Evolutionary conservation across 257 asterid genomes (phyloP).

Genomic region (Paulownia fortunei): DNA sequence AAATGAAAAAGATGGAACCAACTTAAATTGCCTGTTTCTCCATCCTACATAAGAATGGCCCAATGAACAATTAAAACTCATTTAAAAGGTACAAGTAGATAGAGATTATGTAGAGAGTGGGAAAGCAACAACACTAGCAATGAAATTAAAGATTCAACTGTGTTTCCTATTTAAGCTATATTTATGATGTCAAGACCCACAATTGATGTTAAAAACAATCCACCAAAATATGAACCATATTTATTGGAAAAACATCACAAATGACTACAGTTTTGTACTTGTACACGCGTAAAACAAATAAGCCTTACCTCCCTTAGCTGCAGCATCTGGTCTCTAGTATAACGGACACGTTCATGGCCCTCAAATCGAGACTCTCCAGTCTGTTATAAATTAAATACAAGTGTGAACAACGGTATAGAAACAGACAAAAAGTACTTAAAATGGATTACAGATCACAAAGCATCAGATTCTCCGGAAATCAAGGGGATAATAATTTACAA

Average conservation of each 20-base stretch:
- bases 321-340: slow-evolving; percentile 80
- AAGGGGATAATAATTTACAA: background rate
- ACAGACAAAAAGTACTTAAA: background rate
- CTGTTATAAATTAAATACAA: slow-evolving; percentile 45
- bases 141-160: background rate
- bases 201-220: slow-evolving; percentile 10
- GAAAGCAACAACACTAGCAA: background rate
- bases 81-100: background rate
- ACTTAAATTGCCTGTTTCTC: background rate
- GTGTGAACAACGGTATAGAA: slow-evolving; percentile 15
- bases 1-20: background rate
- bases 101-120: slow-evolving; percentile 8
- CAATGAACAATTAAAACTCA: background rate
- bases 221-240: background rate
- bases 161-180: background rate
- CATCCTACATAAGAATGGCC: background rate
- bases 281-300: slow-evolving; percentile 7
- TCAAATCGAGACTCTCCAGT: slow-evolving; percentile 84
- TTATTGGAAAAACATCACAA: background rate
- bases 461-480: background rate
- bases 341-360: slow-evolving; percentile 68
- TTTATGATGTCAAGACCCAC: slow-evolving; percentile 17
- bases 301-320: slow-evolving; percentile 79
- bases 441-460: slow-evolving; percentile 6
- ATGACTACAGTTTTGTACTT: background rate